Base-by-base conservation (phyloP, 345 rosid species). In the Heritiera littoralis region DNA sequence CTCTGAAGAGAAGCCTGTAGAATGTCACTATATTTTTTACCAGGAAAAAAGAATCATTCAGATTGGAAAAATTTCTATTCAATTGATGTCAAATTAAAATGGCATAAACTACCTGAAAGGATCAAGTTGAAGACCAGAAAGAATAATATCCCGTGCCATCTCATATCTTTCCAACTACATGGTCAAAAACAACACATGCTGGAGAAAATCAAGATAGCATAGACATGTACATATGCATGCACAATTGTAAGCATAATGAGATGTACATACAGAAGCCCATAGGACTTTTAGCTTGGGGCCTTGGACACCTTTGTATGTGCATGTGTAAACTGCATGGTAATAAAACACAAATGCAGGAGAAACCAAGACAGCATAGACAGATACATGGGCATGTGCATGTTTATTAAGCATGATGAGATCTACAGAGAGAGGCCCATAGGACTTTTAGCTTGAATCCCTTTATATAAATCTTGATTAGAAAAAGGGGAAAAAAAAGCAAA, bases 51-150 rank as follows among this genome's bases (percentile, higher is more conserved):
- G 38, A 77, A 30, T 54, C 56, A 35, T 52, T 28, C 63, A 69
- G 78, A 68, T 67, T 65, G 23, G 28, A 66, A 66, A 35, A 67
- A 15, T 78, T 66, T 41, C 6, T 18, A 68, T 56, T 58, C 38
- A 38, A 56, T 70, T 52, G 76, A 48, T 67, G 74, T 65, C 30
- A 32, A 73, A 79, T 54, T 55, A 51, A 64, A 18, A 72, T 52
- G 61, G 9, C 76, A 66, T 70, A 75, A 51, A 69, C 72, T 88
- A 94, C 99, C 98, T 91, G 79, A 83, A 88, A 72, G 99, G 98
- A 84, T 93, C 97, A 73, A 91, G 81, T 85, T 93, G 98, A 84
- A 96, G 97, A 70, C 98, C 99, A 66, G 94, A 90, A 74, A 92
- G 88, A 82, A 93, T 81, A 81, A 84, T 84, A 63, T 93, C 94